A percentile compares a stretch with the other conserved stretches of the same genome.
phyloP scores from a whole-genome alignment of 2,329 filamentous ascomycete species.

The Sarocladium strictum region DNA sequence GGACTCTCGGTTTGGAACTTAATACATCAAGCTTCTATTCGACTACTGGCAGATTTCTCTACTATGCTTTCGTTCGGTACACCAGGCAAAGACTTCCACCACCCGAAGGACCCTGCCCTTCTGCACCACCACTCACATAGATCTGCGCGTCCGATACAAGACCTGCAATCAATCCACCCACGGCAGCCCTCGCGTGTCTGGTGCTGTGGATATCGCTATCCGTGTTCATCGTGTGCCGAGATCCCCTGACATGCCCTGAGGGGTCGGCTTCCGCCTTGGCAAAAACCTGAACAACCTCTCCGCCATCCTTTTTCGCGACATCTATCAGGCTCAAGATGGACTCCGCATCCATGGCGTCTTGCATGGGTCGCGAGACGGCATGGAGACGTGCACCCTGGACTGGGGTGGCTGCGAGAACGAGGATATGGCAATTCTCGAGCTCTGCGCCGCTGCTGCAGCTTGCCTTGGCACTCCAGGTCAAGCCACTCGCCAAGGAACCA shows the following conservation, averaged over 20 bases:
- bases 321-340: conserved; percentile 7
- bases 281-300: conserved; percentile 11
- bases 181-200: conserved; percentile 11
- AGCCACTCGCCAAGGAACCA: background rate
- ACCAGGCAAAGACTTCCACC: conserved; percentile 11
- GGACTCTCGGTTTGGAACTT: no score
- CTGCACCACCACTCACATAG: conserved; percentile 11
- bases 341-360: conserved; percentile 10
- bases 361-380: conserved; percentile 10
- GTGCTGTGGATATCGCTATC: conserved; percentile 12
- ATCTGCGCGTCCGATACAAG: conserved; percentile 9
- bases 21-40: no score
- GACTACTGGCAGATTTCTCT: no score
- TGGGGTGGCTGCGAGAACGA: conserved; percentile 9
- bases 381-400: background rate
- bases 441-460: conserved; percentile 12
- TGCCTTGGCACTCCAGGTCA: conserved; percentile 10
- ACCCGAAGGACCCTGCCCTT: conserved; percentile 10
- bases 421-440: conserved; percentile 11
- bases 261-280: conserved; percentile 11
- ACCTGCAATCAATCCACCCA: conserved; percentile 10
- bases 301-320: conserved; percentile 5
- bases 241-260: conserved; percentile 7
- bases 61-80: background rate
- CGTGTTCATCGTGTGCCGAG: conserved; percentile 11